These are phyloP conservation scores for Butyriboletus loyo DNA, from an alignment of 768 basidiomycete species.

Conservation along the genomic window DNA sequence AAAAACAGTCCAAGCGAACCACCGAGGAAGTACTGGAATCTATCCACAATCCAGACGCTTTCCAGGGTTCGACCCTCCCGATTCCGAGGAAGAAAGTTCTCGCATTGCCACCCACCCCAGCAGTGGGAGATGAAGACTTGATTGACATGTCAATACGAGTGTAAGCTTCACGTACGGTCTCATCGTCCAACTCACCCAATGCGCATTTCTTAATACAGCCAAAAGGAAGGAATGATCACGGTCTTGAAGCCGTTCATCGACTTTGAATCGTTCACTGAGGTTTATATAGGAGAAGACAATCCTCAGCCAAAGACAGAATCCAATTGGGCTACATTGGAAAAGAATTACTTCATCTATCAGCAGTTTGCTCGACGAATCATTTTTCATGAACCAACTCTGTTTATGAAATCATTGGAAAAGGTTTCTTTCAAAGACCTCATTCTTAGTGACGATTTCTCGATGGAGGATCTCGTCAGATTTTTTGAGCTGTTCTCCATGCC, in stretches of 20 bases:
- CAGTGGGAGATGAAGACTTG: constrained; percentile 15
- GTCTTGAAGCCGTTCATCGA: neutral
- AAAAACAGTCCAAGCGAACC: neutral
- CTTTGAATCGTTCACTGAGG: neutral
- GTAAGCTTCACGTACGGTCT: neutral
- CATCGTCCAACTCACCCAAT: neutral
- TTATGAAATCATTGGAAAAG: constrained; percentile 27
- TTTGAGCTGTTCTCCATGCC: neutral
- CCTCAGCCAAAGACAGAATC: neutral
- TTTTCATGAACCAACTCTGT: constrained; percentile 28
- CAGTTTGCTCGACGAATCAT: constrained; percentile 32
- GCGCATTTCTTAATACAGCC: neutral
- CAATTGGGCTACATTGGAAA: neutral
- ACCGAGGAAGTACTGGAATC: neutral
- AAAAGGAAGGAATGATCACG: neutral
- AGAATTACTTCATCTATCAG: neutral
- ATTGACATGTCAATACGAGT: constrained; percentile 10
- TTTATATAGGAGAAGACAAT: too few species aligned
- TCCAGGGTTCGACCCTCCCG: neutral
- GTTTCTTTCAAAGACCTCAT: constrained; percentile 34
- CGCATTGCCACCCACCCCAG: neutral
- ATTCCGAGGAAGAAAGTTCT: neutral
- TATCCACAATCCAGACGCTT: neutral
- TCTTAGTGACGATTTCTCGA: constrained; percentile 29
- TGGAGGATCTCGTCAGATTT: constrained; percentile 21